These are phyloP conservation scores for Aspergillus sp. DNA, from an alignment of 2,329 filamentous ascomycete species.

Conservation along the genomic window DNA sequence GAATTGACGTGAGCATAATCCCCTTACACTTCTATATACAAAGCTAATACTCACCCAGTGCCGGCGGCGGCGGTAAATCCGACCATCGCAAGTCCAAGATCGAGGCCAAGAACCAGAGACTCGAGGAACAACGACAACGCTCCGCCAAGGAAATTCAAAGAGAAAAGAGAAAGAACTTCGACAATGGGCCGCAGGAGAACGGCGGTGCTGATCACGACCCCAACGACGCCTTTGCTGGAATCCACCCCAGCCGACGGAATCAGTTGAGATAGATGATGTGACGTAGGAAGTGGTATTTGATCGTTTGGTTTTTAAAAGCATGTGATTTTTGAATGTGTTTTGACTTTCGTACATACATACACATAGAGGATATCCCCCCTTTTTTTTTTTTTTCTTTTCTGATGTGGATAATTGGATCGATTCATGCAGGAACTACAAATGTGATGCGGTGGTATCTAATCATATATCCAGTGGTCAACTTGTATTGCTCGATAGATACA, in stretches of 20 bases:
- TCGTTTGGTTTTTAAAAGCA: slow-evolving; percentile 3
- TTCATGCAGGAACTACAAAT: not conserved
- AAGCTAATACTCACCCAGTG: slow-evolving; percentile 43
- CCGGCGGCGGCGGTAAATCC: slow-evolving; percentile 77
- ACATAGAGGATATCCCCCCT: slow-evolving; percentile 5
- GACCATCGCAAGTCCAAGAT: slow-evolving; percentile 70
- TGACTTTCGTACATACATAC: not conserved
- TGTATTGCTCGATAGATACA: not conserved
- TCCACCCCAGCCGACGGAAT: slow-evolving; percentile 42
- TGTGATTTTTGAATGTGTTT: not conserved
- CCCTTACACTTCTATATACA: not conserved
- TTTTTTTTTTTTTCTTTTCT: not conserved
- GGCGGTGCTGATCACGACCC: slow-evolving; percentile 8
- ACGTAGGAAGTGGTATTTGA: not conserved
- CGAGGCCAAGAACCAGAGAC: slow-evolving; percentile 76
- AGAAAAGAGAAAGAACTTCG: slow-evolving; percentile 33
- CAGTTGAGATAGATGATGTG: slow-evolving; percentile 21
- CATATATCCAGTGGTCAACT: not conserved
- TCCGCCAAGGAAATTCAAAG: slow-evolving; percentile 46
- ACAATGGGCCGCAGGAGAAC: slow-evolving; percentile 17
- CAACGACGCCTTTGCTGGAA: slow-evolving; percentile 27
- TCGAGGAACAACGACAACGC: slow-evolving; percentile 63
- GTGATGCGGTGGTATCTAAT: not conserved
- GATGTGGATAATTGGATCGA: slow-evolving; percentile 4
- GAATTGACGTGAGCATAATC: slow-evolving; percentile 68